Base-by-base conservation (phyloP, 345 rosid genomes). In the Theobroma cacao region DNA sequence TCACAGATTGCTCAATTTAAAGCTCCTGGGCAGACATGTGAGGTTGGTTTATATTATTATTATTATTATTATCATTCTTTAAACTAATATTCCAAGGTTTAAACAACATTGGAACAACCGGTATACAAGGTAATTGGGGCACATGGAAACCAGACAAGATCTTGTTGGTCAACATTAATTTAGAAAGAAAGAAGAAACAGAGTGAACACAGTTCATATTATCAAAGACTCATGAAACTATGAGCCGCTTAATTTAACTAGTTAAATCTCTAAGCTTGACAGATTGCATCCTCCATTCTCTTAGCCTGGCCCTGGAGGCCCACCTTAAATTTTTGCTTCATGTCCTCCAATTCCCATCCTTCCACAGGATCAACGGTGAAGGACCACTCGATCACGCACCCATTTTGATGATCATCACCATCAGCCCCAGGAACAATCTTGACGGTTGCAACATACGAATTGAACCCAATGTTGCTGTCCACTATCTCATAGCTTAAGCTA, bases 321-420 rank as follows among this genome's bases (percentile, higher is more conserved):
- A 34, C 43, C 45, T 88, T 85, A 47, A 84, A 88, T 50, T 74
- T 84, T 30, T 41, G 75, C 50, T 82, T 86, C 79, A 92, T 61
- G 77, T 84, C 87, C 22, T 83, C 89, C 61, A 87, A 15, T 4
- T 18, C 52, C 87, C 68, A 78, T 15, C 93, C 91, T 64, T 80
- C 83, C 69, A 93, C 90, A 0, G 93, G 90, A 85, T 91, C 88
- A 59, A 89, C 88, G 6, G 66, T 30, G 71, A 89, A 87, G 22
- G 77, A 72, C 96, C 98, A 89, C 73, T 89, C 89, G n/a, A 94
- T 80, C 82, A 72, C 75, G 15, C 90, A 94, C 18, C 92, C 93
- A 34, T 41, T 70, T 69, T 47, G 53, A 59, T 59, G 18, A 58
- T 24, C 30, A 11, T 26, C 0, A 33, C 38, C 78, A 13, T 43